Conservation (phyloP, 192 early-diverging fungal genomes). For the Lunasporangiospora selenospora region DNA sequence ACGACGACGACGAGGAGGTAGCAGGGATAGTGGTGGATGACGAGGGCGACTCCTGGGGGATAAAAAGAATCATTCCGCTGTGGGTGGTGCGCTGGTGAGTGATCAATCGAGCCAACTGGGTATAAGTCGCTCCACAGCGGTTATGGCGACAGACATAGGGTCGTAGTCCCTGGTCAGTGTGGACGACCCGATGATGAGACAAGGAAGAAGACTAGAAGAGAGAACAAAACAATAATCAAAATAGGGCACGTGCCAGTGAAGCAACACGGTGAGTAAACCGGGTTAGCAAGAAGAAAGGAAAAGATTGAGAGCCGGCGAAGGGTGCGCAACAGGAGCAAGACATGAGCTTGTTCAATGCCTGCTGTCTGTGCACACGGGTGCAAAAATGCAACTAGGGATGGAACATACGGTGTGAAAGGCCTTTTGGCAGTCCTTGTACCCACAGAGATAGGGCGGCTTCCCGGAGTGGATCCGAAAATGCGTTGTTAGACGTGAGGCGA, state of each 20-base stretch:
- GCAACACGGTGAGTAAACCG: neutral
- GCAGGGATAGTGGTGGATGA: conserved; percentile 18
- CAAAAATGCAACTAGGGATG: too few species aligned
- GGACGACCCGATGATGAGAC: conserved; percentile 46
- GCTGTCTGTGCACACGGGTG: too few species aligned
- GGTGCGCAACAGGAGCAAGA: neutral
- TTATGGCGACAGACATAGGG: conserved; percentile 47
- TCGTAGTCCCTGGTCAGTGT: conserved; percentile 36
- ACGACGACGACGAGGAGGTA: too few species aligned
- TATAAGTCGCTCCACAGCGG: conserved; percentile 47
- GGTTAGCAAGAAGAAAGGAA: neutral
- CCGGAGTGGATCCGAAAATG: conserved; percentile 43
- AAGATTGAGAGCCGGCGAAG: neutral
- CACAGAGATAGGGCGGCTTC: conserved; percentile 43
- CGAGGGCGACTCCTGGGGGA: conserved; percentile 35
- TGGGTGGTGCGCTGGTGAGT: conserved; percentile 44
- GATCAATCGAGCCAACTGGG: conserved; percentile 40
- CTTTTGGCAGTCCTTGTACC: conserved; percentile 47
- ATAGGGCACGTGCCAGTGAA: too few species aligned
- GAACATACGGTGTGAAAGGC: conserved; percentile 47
- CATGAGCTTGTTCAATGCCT: neutral
- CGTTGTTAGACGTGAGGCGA: conserved; percentile 37
- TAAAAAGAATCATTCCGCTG: conserved; percentile 46
- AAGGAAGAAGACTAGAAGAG: conserved; percentile 34
- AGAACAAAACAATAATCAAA: conserved; percentile 4